Evolutionary conservation across 768 basidiomycete genomes (phyloP).

Genomic region (Tylopilus plumbeoviolaceoides): DNA sequence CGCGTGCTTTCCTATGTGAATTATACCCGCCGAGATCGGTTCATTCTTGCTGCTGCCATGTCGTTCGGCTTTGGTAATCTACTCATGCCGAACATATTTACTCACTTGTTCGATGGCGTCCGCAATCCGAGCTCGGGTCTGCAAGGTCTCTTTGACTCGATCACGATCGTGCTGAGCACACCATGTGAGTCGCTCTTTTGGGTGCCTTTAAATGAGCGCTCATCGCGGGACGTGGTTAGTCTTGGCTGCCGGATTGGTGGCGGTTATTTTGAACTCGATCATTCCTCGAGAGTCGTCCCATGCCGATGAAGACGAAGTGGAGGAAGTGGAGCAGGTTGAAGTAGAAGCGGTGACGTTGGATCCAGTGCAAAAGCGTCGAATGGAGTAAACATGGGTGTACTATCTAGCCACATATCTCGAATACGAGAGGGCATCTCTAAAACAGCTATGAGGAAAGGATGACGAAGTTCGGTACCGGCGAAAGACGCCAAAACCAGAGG

Average conservation of each 20-base stretch:
- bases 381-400: neutral
- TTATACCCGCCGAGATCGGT: constrained; percentile 63
- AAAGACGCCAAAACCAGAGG: too few species aligned
- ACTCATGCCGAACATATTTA: constrained; percentile 60
- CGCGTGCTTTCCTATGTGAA: constrained; percentile 59
- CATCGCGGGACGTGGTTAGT: constrained; percentile 32
- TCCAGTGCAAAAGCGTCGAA: neutral
- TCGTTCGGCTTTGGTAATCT: constrained; percentile 71
- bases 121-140: constrained; percentile 48
- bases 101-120: constrained; percentile 66
- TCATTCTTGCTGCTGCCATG: constrained; percentile 65
- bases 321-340: constrained; percentile 23
- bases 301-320: constrained; percentile 21
- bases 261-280: constrained; percentile 53
- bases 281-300: constrained; percentile 38
- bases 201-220: neutral
- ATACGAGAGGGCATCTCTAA: neutral
- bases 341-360: constrained; percentile 14
- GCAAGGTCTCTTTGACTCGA: constrained; percentile 67
- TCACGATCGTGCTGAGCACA: constrained; percentile 75
- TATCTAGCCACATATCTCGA: neutral
- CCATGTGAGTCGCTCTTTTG: constrained; percentile 55
- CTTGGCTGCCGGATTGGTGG: constrained; percentile 54
- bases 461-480: too few species aligned
- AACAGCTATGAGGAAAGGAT: too few species aligned